Conservation (phyloP, 2,329 filamentous ascomycete genomes). For the Daldinia eschscholtzii region DNA sequence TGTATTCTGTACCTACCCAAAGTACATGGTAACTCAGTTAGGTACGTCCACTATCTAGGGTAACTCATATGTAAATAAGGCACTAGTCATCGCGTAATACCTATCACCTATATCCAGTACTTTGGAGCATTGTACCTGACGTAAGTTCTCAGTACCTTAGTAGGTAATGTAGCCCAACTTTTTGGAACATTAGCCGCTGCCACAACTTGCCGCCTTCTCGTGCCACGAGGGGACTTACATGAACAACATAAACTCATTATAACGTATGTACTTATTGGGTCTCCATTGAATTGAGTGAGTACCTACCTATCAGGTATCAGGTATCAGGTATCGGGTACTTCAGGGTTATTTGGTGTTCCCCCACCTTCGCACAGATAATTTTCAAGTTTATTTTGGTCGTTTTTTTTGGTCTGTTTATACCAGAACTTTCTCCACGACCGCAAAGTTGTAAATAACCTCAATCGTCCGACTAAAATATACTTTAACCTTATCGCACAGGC, state of each 20-base stretch:
- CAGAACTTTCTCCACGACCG: not conserved
- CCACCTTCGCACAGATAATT: constrained; percentile 24
- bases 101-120: not conserved
- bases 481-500: not conserved
- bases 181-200: not conserved
- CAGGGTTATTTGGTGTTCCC: constrained; percentile 22
- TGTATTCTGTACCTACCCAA: not conserved
- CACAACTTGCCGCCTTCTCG: constrained; percentile 24
- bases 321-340: constrained; percentile 4
- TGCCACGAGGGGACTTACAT: not conserved
- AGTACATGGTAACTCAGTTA: too few relatives aligned
- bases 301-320: too few relatives aligned
- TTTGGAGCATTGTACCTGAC: not conserved
- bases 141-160: not conserved
- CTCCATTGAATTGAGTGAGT: not conserved
- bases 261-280: not conserved
- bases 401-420: not conserved
- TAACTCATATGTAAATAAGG: too few relatives aligned
- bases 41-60: too few relatives aligned
- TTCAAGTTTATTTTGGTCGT: constrained; percentile 11
- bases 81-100: too few relatives aligned
- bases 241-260: not conserved
- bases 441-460: constrained; percentile 4
- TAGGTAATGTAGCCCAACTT: constrained; percentile 6
- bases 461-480: not conserved